Evolutionary conservation across 106 monocot genomes (phyloP).

Genomic region (Triglochin maritima): DNA sequence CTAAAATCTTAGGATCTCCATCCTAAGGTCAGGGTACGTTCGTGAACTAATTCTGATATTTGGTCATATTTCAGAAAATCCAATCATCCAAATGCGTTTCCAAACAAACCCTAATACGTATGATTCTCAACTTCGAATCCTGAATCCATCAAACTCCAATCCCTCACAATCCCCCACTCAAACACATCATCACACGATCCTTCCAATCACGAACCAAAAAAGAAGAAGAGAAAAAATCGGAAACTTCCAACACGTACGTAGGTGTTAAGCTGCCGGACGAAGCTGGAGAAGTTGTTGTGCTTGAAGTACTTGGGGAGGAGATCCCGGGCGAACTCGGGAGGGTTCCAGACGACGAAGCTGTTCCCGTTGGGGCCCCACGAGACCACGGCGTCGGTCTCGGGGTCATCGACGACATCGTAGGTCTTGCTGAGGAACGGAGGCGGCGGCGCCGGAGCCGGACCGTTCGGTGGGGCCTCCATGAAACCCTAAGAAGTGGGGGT

Average conservation of each 20-base stretch:
- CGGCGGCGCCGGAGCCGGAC: neutral
- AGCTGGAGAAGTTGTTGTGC: slow-evolving; percentile 91
- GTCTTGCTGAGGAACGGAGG: slow-evolving; percentile 17
- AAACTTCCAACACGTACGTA: slow-evolving; percentile 14
- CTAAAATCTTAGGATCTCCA: too few relatives aligned
- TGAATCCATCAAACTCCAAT: too few relatives aligned
- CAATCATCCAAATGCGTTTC: too few relatives aligned
- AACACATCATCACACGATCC: neutral
- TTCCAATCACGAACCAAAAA: too few relatives aligned
- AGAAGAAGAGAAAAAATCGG: too few relatives aligned
- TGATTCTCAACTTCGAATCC: too few relatives aligned
- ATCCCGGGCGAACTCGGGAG: slow-evolving; percentile 5
- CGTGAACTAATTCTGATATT: too few relatives aligned
- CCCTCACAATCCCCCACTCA: too few relatives aligned
- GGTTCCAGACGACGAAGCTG: slow-evolving; percentile 12
- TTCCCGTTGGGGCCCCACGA: slow-evolving; percentile 6
- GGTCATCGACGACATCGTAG: slow-evolving; percentile 14
- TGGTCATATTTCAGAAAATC: too few relatives aligned
- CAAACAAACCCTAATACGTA: too few relatives aligned
- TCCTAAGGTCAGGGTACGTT: too few relatives aligned
- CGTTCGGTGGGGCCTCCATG: neutral
- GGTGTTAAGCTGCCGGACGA: slow-evolving; percentile 86
- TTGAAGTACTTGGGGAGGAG: slow-evolving; percentile 34
- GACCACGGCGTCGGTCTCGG: slow-evolving; percentile 9
- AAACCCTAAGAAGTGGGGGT: too few relatives aligned